These are phyloP conservation scores for Mycena venus DNA, from an alignment of 768 basidiomycete genomes.

Conservation along the genomic window DNA sequence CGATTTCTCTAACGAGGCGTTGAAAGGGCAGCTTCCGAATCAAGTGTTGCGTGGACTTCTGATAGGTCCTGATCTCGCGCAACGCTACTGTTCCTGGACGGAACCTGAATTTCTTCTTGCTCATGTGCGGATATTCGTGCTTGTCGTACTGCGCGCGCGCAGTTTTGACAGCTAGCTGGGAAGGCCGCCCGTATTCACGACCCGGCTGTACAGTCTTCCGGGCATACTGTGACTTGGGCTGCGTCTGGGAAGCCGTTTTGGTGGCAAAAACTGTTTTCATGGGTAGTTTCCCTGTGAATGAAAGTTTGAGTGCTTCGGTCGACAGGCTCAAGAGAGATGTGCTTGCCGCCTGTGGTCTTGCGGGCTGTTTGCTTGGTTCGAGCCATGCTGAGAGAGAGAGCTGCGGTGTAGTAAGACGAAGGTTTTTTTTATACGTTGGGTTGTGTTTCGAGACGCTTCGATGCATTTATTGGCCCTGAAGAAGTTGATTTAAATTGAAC, in stretches of 20 bases:
- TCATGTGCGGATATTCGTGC: conserved; percentile 57
- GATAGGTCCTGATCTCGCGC: conserved; percentile 93
- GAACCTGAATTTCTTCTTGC: conserved; percentile 68
- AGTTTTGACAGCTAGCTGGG: background rate
- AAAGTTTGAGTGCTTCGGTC: background rate
- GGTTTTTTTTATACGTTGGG: background rate
- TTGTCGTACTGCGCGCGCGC: conserved; percentile 53
- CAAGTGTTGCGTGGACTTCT: too few species aligned
- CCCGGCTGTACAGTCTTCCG: conserved; percentile 48
- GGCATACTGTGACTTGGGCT: background rate
- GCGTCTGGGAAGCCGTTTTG: background rate
- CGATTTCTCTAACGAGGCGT: conserved; percentile 80
- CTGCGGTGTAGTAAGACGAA: background rate
- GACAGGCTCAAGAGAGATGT: background rate
- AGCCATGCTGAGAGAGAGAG: too few species aligned
- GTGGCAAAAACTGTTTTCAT: background rate
- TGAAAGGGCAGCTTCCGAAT: conserved; percentile 83
- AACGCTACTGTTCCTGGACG: conserved; percentile 91
- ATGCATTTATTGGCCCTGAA: background rate
- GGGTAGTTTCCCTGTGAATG: conserved; percentile 39
- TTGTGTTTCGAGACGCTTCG: background rate
- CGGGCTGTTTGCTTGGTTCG: conserved; percentile 69
- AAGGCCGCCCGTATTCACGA: too few species aligned
- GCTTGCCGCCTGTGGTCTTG: conserved; percentile 61
- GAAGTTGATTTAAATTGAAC: background rate